Conservation (phyloP, 768 basidiomycete genomes). For the Lentinus brumalis region DNA sequence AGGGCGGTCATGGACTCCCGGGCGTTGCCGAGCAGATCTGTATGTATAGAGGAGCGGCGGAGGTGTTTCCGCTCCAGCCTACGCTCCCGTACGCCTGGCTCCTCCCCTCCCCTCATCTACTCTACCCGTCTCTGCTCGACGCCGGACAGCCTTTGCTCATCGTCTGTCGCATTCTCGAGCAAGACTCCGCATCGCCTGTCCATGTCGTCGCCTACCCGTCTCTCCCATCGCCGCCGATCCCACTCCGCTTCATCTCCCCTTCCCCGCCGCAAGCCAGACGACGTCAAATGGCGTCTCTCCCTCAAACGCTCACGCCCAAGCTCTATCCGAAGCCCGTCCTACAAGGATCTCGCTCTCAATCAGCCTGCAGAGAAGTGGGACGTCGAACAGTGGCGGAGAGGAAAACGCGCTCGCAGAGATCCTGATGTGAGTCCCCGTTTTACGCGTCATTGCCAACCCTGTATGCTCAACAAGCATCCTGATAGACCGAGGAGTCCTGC, state of each 20-base stretch:
- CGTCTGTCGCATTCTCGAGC: not conserved
- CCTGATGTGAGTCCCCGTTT: constrained; percentile 42
- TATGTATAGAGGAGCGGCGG: constrained; percentile 16
- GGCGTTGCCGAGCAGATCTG: constrained; percentile 9
- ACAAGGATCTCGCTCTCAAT: constrained; percentile 33
- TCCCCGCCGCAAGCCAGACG: constrained; percentile 38
- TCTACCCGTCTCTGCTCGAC: not conserved
- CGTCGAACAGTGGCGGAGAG: constrained; percentile 53
- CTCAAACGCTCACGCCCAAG: constrained; percentile 54
- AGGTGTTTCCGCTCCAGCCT: not conserved
- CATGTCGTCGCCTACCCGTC: constrained; percentile 39
- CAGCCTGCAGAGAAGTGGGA: constrained; percentile 48
- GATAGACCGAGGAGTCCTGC: constrained; percentile 6
- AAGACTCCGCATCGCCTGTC: constrained; percentile 13
- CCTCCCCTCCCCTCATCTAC: constrained; percentile 1
- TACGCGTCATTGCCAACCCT: not conserved
- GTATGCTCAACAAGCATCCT: not conserved
- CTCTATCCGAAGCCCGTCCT: constrained; percentile 35
- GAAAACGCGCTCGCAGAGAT: constrained; percentile 56
- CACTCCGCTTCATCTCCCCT: constrained; percentile 48
- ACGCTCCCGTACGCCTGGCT: constrained; percentile 1
- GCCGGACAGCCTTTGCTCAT: not conserved
- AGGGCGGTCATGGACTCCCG: constrained; percentile 1
- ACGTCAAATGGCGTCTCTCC: constrained; percentile 45
- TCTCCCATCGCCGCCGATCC: constrained; percentile 52